Conservation (phyloP, 208 protist species). For the Trypanosoma melophagium region DNA sequence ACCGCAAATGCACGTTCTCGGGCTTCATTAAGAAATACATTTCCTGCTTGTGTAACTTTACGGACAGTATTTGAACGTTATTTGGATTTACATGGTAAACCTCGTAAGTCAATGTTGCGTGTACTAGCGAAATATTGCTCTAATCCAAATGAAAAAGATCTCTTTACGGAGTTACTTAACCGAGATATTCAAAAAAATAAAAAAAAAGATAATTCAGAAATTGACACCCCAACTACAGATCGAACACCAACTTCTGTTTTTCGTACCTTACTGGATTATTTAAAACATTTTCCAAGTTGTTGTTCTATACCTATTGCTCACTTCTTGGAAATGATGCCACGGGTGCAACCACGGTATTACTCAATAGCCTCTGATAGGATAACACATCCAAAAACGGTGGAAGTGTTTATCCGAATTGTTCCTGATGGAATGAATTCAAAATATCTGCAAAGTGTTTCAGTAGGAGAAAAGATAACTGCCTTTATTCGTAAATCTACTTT, state of each 20-base stretch:
- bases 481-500: conserved; percentile 90
- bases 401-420: conserved; percentile 83
- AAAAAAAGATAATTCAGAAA: background rate
- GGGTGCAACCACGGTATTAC: conserved; percentile 94
- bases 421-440: conserved; percentile 73
- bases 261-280: conserved; percentile 69
- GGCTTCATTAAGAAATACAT: conserved; percentile 52
- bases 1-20: conserved; percentile 24
- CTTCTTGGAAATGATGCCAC: conserved; percentile 89
- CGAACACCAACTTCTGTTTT: background rate
- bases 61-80: conserved; percentile 70
- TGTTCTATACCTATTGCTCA: conserved; percentile 55
- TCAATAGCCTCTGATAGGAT: conserved; percentile 93
- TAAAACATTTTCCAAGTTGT: conserved; percentile 73
- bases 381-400: conserved; percentile 59
- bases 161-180: conserved; percentile 48
- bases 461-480: conserved; percentile 44
- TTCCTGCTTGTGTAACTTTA: conserved; percentile 62
- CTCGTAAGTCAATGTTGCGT: conserved; percentile 66
- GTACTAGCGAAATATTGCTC: conserved; percentile 68
- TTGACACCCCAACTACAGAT: background rate
- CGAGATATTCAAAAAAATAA: conserved; percentile 2
- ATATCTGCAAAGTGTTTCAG: conserved; percentile 62
- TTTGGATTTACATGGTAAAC: conserved; percentile 69
- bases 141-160: conserved; percentile 44